phyloP scores from a whole-genome alignment of 2,329 filamentous ascomycete genomes.

The Microdochium nivale region DNA sequence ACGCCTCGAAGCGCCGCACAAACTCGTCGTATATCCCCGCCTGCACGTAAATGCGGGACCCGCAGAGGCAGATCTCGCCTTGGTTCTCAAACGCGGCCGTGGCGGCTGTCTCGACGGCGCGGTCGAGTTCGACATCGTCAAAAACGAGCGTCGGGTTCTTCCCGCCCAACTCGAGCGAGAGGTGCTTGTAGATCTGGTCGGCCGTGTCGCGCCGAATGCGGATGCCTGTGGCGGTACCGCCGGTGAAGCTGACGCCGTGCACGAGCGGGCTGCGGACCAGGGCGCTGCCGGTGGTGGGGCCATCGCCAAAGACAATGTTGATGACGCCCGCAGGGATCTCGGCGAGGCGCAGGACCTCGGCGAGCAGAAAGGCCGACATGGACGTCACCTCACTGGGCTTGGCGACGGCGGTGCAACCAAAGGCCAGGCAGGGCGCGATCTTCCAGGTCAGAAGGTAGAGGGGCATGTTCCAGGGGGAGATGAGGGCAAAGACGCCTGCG shows the following conservation, averaged over 20 bases:
- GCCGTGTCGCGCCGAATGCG: slow-evolving; percentile 20
- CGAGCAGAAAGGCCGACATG: slow-evolving; percentile 20
- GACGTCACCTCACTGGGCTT: slow-evolving; percentile 25
- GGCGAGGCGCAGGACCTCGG: slow-evolving; percentile 14
- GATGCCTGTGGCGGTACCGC: slow-evolving; percentile 21
- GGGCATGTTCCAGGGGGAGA: slow-evolving; percentile 27
- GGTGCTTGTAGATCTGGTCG: slow-evolving; percentile 21
- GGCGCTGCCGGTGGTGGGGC: slow-evolving; percentile 18
- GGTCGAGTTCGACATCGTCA: slow-evolving; percentile 41
- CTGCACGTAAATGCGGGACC: slow-evolving; percentile 43
- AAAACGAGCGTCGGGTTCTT: slow-evolving; percentile 46
- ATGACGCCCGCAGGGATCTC: slow-evolving; percentile 18
- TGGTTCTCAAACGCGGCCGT: slow-evolving; percentile 22
- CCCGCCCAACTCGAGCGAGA: slow-evolving; percentile 30
- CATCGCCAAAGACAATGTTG: slow-evolving; percentile 23
- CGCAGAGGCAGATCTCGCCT: slow-evolving; percentile 24
- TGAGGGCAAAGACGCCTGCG: slow-evolving; percentile 22
- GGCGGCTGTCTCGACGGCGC: slow-evolving; percentile 38
- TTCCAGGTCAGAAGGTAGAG: slow-evolving; percentile 25
- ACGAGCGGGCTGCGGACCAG: slow-evolving; percentile 16
- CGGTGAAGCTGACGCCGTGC: slow-evolving; percentile 23
- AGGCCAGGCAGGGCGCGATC: slow-evolving; percentile 24
- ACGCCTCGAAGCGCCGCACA: slow-evolving; percentile 10
- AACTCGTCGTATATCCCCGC: slow-evolving; percentile 33
- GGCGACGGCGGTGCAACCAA: slow-evolving; percentile 23